Base-by-base conservation (phyloP, 495 filamentous ascomycete species). In the Aspergillus bridgeri region DNA sequence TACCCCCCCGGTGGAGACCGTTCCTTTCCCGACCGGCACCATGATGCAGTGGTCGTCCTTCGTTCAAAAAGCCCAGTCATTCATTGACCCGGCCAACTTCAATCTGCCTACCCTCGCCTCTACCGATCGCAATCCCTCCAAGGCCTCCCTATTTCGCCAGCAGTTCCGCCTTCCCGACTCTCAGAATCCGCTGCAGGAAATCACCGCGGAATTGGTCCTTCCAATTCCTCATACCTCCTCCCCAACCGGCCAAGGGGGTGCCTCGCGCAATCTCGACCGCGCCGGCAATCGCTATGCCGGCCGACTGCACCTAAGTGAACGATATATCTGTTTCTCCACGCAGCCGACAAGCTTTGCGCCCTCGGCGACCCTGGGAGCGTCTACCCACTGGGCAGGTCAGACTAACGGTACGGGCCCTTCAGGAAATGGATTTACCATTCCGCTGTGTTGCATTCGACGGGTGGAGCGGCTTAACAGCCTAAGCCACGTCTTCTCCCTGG, bases 401-500 rank as follows among this genome's bases (percentile, higher is more conserved):
- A 96, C 91, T 15, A 88, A 94, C 64, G 91, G 91, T 17, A 89
- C 89, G 18, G 92, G 92, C 0, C 92, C 95, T n/a, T 89, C 90
- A 44, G 93, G 93, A 11, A 95, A 96, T 79, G 94, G 94, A 42
- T 98, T 98, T 65, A 96, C 89, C 11, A 83, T 98, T n/a, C 95
- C 94, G 3, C 81, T 98, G 11, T 96, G 89, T 69, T 88, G 90
- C 29, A 89, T 98, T 59, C 83, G 94, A 48, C 80, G 92, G 5
- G 94, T 98, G 11, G 94, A 98, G 75, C 83, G 94, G 53, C 78
- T 98, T 13, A 90, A 96, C 61, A 96, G 89, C 59, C 88, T 92
- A 58, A 93, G 85, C 63, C 89, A 91, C 64, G 86, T 96, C 73
- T 98, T 97, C 70, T 88, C 95, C 7, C 82, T 98, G 42, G 86